Evolutionary conservation across 129 eudicot species (phyloP).

Genomic region (Helianthus tuberosus): DNA sequence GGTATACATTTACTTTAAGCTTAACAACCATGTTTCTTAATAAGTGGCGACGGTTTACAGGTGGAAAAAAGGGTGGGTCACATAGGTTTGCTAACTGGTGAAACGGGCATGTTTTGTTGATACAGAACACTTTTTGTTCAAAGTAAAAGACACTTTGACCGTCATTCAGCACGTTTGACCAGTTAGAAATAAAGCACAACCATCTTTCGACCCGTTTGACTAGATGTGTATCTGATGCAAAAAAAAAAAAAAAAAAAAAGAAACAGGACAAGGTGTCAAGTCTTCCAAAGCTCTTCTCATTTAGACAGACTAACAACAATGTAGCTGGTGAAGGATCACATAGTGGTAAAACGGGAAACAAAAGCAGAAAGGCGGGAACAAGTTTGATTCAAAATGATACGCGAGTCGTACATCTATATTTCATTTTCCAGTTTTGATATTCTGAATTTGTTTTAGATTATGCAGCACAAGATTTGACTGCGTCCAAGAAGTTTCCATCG

Average conservation of each 20-base stretch:
- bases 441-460: not conserved
- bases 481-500: slow-evolving; percentile 36
- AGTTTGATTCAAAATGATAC: slow-evolving; percentile 26
- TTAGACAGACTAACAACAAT: slow-evolving; percentile 35
- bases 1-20: slow-evolving; percentile 27
- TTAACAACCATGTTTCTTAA: slow-evolving; percentile 6
- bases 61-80: not conserved
- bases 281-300: slow-evolving; percentile 20
- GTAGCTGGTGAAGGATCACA: slow-evolving; percentile 28
- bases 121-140: not conserved
- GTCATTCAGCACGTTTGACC: not conserved
- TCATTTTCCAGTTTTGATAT: not conserved
- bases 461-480: slow-evolving; percentile 37
- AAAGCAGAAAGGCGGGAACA: slow-evolving; percentile 36
- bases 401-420: not conserved
- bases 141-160: not conserved
- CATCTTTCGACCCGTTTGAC: not conserved
- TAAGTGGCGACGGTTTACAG: not conserved
- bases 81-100: not conserved
- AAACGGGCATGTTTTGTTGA: not conserved
- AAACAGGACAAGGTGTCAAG: slow-evolving; percentile 32
- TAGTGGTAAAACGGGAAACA: slow-evolving; percentile 23
- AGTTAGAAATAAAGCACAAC: not conserved
- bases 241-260: not conserved
- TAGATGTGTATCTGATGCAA: slow-evolving; percentile 4